Percentiles rank a stretch among this genome's conserved stretches.
These are phyloP conservation scores for Ganoderma lucidum DNA, from an alignment of 1,284 basidiomycete genomes.

Conservation along the genomic window DNA sequence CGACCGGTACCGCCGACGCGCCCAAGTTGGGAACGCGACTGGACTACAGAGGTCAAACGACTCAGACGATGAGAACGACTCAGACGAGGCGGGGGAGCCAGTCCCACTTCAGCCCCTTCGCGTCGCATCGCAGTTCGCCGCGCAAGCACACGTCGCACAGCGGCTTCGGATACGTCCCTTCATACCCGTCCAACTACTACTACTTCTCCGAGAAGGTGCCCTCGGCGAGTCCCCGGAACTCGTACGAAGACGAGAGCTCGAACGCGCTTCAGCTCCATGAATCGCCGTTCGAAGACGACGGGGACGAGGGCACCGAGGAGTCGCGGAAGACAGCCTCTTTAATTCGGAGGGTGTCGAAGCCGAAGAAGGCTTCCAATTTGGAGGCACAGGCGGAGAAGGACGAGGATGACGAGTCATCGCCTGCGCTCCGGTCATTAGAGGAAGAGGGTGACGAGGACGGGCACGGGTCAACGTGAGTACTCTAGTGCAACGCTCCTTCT, in stretches of 20 bases:
- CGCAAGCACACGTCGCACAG: constrained; percentile 33
- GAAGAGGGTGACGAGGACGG: constrained; percentile 36
- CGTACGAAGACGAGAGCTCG: constrained; percentile 36
- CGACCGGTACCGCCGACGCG: constrained; percentile 36
- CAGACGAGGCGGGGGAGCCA: constrained; percentile 42
- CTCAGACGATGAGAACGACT: constrained; percentile 46
- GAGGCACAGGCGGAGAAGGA: constrained; percentile 23
- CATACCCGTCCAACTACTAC: constrained; percentile 31
- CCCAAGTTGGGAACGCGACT: constrained; percentile 46
- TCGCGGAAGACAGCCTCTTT: constrained; percentile 26
- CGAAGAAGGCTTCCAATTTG: constrained; percentile 27
- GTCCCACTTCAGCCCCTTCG: constrained; percentile 38
- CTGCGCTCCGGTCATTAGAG: constrained; percentile 27
- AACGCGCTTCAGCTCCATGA: constrained; percentile 35
- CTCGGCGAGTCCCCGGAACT: constrained; percentile 36
- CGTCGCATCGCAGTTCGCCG: constrained; percentile 32
- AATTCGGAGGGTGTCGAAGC: constrained; percentile 30
- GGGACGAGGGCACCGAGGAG: constrained; percentile 29
- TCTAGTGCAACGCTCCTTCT: neutral
- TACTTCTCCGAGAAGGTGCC: constrained; percentile 36
- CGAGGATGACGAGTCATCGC: constrained; percentile 28
- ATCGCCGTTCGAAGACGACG: constrained; percentile 36
- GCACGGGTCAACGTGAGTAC: constrained; percentile 43
- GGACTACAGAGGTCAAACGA: constrained; percentile 36
- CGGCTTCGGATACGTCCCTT: constrained; percentile 26